Conservation (phyloP, 2,329 filamentous ascomycete genomes). For the Paecilomyces formosus region DNA sequence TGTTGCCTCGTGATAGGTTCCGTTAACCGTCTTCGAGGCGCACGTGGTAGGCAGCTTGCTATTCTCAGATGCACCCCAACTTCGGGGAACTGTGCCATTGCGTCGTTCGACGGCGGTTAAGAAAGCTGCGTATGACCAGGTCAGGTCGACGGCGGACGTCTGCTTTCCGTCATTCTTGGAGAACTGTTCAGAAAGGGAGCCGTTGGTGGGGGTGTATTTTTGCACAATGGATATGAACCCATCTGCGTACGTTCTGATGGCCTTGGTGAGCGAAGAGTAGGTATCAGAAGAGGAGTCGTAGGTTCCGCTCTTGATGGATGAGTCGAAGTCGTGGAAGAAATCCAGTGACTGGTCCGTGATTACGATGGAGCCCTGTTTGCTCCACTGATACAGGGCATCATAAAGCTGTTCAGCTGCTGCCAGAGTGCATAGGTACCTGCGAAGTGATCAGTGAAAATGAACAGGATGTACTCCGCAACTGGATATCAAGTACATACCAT, state of each 20-base stretch:
- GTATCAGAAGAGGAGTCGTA: conserved; percentile 51
- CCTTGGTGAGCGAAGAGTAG: conserved; percentile 50
- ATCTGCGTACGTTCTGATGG: conserved; percentile 58
- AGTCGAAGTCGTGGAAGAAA: conserved; percentile 64
- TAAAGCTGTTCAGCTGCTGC: conserved; percentile 76
- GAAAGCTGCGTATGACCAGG: conserved; percentile 39
- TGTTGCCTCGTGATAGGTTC: neutral
- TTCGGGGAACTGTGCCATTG: conserved; percentile 5
- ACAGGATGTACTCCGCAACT: neutral
- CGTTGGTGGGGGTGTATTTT: conserved; percentile 4
- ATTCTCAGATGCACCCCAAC: conserved; percentile 5
- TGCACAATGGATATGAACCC: conserved; percentile 43
- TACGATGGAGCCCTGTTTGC: conserved; percentile 53
- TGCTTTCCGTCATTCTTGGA: conserved; percentile 24
- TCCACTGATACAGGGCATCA: conserved; percentile 66
- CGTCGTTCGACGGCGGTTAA: conserved; percentile 28
- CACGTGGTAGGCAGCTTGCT: neutral
- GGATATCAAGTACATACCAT: conserved; percentile 42
- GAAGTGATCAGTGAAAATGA: neutral
- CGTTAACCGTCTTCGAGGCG: neutral
- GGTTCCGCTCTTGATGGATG: conserved; percentile 53
- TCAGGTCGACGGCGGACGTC: conserved; percentile 34
- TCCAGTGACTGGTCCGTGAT: conserved; percentile 58
- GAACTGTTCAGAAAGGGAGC: conserved; percentile 34
- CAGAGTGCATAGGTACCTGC: conserved; percentile 57